Base-by-base conservation (phyloP, 306 rosid genomes). In the Ziziphus jujuba region DNA sequence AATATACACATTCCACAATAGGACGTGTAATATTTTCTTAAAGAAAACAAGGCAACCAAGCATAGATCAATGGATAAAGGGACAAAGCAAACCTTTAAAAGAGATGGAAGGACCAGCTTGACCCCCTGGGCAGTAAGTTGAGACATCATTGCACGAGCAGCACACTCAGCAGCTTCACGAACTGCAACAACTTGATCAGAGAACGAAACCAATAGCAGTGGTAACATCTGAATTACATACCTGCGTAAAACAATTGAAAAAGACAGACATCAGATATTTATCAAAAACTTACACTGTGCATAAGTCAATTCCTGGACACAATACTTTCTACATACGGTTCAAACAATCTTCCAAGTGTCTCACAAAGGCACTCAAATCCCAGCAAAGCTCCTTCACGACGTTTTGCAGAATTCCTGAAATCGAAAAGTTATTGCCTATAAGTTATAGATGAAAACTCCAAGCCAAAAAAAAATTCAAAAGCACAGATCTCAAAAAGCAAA, bases 81-180 rank as follows among this genome's bases (percentile, higher is more conserved):
- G 5, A 67, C 51, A 67, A 74, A 44, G 23, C 33, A 55, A 78
- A 93, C 98, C 96, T 93, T 90, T 68, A 93, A 73, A 77, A 93
- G 93, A 73, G 98, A 90, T 48, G 98, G 98, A 67, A 93, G 96
- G 69, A 93, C 98, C 85, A 93, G 96, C 85, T 93, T 93, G 78
- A 93, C 98, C 63, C 98, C 98, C 68, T 90, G 96, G 64, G 95
- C 96, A 66, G 80, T 90, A 81, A 93, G 98, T 69, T 88, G 96
- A 53, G 98, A 83, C 98, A 93, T 93, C 98, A 90, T 93, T 77
- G 98, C 93, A 54, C 98, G 98, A 58, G 98, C 98, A 25, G 98
- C 97, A 77, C 97, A 61, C 79, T 93, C 98, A 55, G 97, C 91
- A 78, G 90, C 97, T 23, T 93, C 98, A 66, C 98, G 96, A 61